Base-by-base conservation (phyloP, 495 filamentous ascomycete species). In the Tuber brumale region DNA sequence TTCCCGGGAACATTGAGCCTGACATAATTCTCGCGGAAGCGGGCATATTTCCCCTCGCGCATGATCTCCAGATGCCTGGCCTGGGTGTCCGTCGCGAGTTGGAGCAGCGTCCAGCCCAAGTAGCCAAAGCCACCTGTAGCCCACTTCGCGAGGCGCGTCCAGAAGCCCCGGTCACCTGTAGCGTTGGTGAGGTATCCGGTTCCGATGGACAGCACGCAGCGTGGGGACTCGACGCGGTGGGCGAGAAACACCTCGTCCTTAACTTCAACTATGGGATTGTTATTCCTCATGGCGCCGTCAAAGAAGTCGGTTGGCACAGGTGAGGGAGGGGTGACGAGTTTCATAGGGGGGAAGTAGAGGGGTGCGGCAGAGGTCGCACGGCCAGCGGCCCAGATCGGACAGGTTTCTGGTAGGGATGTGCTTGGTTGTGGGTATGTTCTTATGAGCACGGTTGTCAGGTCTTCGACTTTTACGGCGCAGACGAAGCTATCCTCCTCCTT, bases 381-480 rank as follows among this genome's bases (percentile, higher is more conserved):
- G 5, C 77, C 80, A 6, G 81, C 84, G 57, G 85, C 72, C 77
- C 84, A 85, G 39, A 85, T 83, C 8, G 79, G 70, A 46, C 75
- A 76, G 27, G 90, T 75, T 92, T 92, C 83, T 96, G 93, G 2
- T 93, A 90, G 16, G 92, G 88, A 3, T 92, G 91, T 84, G 97
- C 93, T 84, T 91, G 92, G 80, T 93, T 89, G 51, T 93, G 97
- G 93, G 82, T 98, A 99, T 19, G 93, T 97, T 42, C 95, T 91
- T 72, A 98, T 85, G 74, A 97, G 83, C 7, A 91, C 89, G 0
- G 88, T 85, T 27, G 88, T 89, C 76, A 86, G 88, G 14, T 85
- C 85, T 0, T 90, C 92, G 31, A 93, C 93, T 83, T 92, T 94
- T 12, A 97, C 88, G 19, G 95, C 92, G n/a, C 94, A 97, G 16